Evolutionary conservation across 73 alveolate species (phyloP).

Genomic region (Paramecium bursaria): DNA sequence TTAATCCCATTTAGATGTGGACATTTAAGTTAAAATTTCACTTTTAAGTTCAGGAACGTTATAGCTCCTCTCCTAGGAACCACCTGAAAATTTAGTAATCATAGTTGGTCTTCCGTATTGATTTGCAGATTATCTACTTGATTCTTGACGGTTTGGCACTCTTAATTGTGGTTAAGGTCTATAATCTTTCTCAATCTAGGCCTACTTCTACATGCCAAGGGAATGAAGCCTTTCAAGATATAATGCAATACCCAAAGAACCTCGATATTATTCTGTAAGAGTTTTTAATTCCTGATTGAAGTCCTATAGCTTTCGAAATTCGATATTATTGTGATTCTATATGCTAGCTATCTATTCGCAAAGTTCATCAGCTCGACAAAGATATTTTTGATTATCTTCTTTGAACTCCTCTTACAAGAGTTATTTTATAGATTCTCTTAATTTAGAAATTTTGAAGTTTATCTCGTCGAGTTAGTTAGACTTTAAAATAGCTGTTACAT

Average conservation of each 20-base stretch:
- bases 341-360: neutral
- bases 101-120: neutral
- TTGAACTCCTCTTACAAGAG: neutral
- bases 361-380: constrained; percentile 44
- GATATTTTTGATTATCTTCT: constrained; percentile 32
- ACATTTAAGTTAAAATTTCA: constrained; percentile 35
- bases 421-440: constrained; percentile 45
- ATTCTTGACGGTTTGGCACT: too few species aligned
- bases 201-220: neutral
- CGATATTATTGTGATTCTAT: neutral
- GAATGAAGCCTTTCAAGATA: constrained; percentile 55
- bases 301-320: constrained; percentile 14
- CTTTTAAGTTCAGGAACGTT: neutral
- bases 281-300: constrained; percentile 40
- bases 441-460: constrained; percentile 32
- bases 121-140: too few species aligned
- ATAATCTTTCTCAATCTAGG: neutral
- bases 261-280: constrained; percentile 46
- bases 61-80: neutral
- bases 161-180: too few species aligned
- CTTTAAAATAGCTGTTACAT: constrained; percentile 47
- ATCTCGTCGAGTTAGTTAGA: constrained; percentile 35
- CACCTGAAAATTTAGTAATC: constrained; percentile 11
- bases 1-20: neutral
- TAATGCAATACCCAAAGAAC: constrained; percentile 40